Evolutionary conservation across 1,284 basidiomycete species (phyloP), one percentile per base, ranked within the genome.

Genomic region (Rhizoctonia solani): DNA sequence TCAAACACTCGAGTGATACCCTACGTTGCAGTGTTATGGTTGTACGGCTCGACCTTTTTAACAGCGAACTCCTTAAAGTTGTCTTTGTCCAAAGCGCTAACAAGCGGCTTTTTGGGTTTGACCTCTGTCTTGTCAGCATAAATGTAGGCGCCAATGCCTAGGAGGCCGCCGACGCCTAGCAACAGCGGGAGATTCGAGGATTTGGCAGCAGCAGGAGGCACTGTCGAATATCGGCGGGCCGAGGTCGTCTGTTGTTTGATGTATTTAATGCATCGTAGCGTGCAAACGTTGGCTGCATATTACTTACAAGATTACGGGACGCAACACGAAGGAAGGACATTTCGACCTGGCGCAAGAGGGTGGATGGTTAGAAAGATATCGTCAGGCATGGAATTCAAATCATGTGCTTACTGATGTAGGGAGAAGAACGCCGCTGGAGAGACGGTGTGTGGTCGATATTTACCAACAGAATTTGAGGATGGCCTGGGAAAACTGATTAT

Each of bases 1-100:
- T n/a, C n/a, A n/a, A n/a, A n/a, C n/a, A n/a, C n/a, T n/a, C n/a
- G n/a, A n/a, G n/a, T n/a, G n/a, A n/a, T n/a, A n/a, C n/a, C 81
- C 69, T 71, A 89, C 83, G 84, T 84, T 37, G 90, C 81, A 4
- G 92, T 88, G 79, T 96, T 94, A 82, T 96, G 90, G 83, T 96
- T 99, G 83, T 98, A 98, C 1, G 88, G 87, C 72, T 88, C 83
- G 72, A 98, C 81, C 75, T 88, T 85, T 78, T 90, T 90, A 73
- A 98, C 84, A 75, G 87, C 89, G 78, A 98, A 87, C 75, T 91
- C 85, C 59, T 86, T 77, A 74, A 89, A 94, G 71, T 87, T 85
- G 69, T 91, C 78, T 25, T 89, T 84, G 75, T 90, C 85, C 42
- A 92, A 81, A 5, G 88, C 86, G 72, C 86, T 88, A 74, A 85